These are phyloP conservation scores for Aristolochia californica DNA, from an alignment of 164 flowering plant species.

Conservation along the genomic window DNA sequence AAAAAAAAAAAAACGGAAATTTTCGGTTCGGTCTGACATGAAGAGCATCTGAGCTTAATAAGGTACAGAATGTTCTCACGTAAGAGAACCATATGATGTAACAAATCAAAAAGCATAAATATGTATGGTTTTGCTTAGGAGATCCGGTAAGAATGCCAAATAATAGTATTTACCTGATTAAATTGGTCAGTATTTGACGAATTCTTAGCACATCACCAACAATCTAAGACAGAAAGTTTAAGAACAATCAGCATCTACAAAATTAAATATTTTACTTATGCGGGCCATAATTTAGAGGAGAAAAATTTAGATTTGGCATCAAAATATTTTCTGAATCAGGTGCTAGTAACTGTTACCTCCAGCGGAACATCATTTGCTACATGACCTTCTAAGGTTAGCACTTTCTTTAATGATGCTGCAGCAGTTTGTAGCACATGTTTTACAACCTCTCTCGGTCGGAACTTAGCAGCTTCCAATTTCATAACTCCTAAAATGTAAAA, in stretches of 20 bases:
- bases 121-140: neutral
- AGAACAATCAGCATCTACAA: too few species aligned
- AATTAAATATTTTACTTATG: neutral
- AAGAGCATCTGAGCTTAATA: too few species aligned
- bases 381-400: conserved; percentile 70
- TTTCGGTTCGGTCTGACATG: too few species aligned
- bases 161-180: conserved; percentile 62
- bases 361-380: conserved; percentile 75
- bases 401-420: conserved; percentile 79
- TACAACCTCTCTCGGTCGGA: conserved; percentile 92
- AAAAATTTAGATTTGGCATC: neutral
- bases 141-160: neutral
- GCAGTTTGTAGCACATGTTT: conserved; percentile 97
- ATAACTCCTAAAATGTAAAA: conserved; percentile 56
- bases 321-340: neutral
- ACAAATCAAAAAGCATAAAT: too few species aligned
- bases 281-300: neutral
- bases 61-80: too few species aligned
- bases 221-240: conserved; percentile 50
- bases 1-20: too few species aligned
- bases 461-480: conserved; percentile 92
- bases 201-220: conserved; percentile 93
- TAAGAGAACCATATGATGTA: too few species aligned
- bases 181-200: conserved; percentile 93
- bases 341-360: conserved; percentile 41